A percentile compares a stretch with the other conserved stretches of the same genome.
These are phyloP conservation scores for Hypomyces perniciosus DNA, from an alignment of 2,329 filamentous ascomycete genomes.

Conservation along the genomic window DNA sequence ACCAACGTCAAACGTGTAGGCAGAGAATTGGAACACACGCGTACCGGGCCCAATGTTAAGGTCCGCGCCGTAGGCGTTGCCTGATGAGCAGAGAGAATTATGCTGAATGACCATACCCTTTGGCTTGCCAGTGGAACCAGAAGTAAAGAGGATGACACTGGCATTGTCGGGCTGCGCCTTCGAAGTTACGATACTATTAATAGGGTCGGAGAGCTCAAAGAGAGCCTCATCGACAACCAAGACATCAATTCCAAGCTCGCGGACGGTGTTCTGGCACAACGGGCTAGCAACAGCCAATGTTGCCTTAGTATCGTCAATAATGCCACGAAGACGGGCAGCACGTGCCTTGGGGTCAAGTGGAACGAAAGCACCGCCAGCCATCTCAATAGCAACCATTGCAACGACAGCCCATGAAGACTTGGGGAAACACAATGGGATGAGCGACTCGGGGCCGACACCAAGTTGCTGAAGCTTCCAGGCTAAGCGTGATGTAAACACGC, in stretches of 20 bases:
- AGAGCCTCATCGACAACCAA: conserved; percentile 10
- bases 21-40: conserved; percentile 17
- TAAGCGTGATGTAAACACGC: conserved; percentile 4
- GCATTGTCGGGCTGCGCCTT: not conserved
- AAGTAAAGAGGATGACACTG: conserved; percentile 11
- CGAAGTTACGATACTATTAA: not conserved
- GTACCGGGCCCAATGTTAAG: conserved; percentile 6
- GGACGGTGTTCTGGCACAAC: not conserved
- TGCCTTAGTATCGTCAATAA: conserved; percentile 7
- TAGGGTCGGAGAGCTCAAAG: conserved; percentile 7
- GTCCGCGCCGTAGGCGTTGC: conserved; percentile 4
- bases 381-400: conserved; percentile 15
- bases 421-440: conserved; percentile 16
- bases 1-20: conserved; percentile 17
- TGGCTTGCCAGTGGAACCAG: conserved; percentile 7
- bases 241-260: not conserved
- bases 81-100: conserved; percentile 10
- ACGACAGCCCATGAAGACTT: conserved; percentile 17
- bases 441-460: conserved; percentile 8
- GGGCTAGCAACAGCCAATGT: conserved; percentile 2
- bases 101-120: conserved; percentile 10
- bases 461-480: conserved; percentile 8
- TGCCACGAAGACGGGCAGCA: conserved; percentile 5
- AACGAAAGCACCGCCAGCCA: conserved; percentile 16
- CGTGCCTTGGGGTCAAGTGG: conserved; percentile 15